Evolutionary conservation across 805 yeast species (phyloP).

Genomic region (Kockiozyma suomiensis): DNA sequence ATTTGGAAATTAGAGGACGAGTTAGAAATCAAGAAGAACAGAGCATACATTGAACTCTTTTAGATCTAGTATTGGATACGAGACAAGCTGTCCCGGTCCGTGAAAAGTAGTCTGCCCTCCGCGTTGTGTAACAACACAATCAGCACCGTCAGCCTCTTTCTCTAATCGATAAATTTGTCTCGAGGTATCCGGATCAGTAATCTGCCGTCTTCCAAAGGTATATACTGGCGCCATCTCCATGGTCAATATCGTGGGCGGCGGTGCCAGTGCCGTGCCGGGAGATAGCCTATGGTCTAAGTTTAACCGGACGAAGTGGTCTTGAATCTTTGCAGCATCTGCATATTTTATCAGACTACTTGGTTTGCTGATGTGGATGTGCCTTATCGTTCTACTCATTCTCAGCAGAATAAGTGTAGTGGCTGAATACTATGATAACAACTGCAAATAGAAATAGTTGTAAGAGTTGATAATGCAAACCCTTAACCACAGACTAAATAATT

Average conservation of each 20-base stretch:
- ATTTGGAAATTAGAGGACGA: constrained; percentile 40
- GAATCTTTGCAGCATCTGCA: constrained; percentile 5
- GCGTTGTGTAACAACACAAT: constrained; percentile 74
- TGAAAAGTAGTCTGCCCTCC: constrained; percentile 98
- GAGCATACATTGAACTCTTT: constrained; percentile 49
- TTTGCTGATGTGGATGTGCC: constrained; percentile 16
- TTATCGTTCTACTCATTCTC: constrained; percentile 3
- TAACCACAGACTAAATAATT: constrained; percentile 1
- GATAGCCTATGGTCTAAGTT: constrained; percentile 4
- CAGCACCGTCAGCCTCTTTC: constrained; percentile 45
- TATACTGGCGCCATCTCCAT: constrained; percentile 85
- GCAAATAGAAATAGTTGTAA: background rate
- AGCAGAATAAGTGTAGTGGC: no score
- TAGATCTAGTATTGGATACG: constrained; percentile 77
- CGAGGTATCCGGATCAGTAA: constrained; percentile 36
- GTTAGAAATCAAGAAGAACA: background rate
- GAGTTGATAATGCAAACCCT: background rate
- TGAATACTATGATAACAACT: no score
- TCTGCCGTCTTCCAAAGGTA: constrained; percentile 88
- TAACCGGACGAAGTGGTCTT: constrained; percentile 12
- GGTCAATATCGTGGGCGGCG: constrained; percentile 70
- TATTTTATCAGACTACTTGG: constrained; percentile 9
- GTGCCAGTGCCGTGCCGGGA: constrained; percentile 35
- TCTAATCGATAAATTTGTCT: constrained; percentile 24
- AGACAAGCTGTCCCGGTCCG: constrained; percentile 92